phyloP scores from a whole-genome alignment of 2,329 filamentous ascomycete species.

The Cordyceps tenuipes region DNA sequence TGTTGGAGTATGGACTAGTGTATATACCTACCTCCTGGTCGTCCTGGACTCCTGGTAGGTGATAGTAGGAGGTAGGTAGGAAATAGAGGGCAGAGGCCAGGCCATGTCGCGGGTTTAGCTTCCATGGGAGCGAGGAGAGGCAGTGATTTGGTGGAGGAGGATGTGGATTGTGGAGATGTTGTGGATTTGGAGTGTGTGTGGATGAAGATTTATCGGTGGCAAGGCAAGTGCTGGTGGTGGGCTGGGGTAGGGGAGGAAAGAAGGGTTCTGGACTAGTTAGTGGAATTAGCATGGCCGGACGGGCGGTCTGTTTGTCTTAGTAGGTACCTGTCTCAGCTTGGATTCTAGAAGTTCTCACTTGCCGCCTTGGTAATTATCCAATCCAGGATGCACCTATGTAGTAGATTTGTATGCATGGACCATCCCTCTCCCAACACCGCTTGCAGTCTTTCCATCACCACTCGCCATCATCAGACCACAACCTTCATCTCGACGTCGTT shows the following conservation, averaged over 20 bases:
- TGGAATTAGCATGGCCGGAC: neutral
- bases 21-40: neutral
- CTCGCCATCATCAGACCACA: neutral
- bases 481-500: neutral
- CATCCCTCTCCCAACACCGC: neutral
- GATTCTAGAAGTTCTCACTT: too few relatives aligned
- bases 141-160: neutral
- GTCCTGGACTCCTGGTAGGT: neutral
- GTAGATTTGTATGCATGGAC: too few relatives aligned
- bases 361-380: too few relatives aligned
- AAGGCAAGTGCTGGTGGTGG: neutral
- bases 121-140: neutral
- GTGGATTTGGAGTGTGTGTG: neutral
- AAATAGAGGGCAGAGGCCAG: neutral
- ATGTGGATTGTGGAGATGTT: neutral
- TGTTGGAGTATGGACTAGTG: constrained; percentile 9
- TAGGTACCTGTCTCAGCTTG: too few relatives aligned
- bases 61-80: neutral
- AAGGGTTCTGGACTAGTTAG: neutral
- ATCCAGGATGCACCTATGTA: neutral
- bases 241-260: neutral
- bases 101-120: constrained; percentile 3
- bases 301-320: neutral
- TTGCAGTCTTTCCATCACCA: neutral
- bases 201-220: neutral